Base-by-base conservation (phyloP, 2,329 filamentous ascomycete genomes). In the Corinectria fuckeliana region DNA sequence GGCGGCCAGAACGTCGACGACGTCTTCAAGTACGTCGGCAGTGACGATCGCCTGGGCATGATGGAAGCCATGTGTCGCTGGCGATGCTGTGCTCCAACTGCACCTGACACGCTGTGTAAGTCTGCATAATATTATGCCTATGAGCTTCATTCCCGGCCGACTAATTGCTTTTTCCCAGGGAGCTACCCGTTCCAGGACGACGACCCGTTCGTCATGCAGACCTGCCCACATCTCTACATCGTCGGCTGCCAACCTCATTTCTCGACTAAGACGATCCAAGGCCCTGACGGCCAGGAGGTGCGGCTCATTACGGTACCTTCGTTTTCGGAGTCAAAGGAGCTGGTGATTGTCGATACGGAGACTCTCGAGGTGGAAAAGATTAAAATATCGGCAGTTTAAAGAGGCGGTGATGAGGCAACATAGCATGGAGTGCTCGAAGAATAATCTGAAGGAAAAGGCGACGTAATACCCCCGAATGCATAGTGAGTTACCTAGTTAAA, bases 51-150 rank as follows among this genome's bases (percentile, higher is more conserved):
- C 18, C 72, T 98, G 23, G 89, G 89, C 45, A 91, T 97, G 85
- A 95, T 98, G 91, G 95, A 98, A 76, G 89, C 89, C 57, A 95
- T 96, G 87, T 88, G 96, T 66, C 85, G 93, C 59, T 99, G 95
- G 95, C 85, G 95, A 62, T 91, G 92, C 72, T 88, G 88, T 65
- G 95, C 95, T 5, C 95, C 95, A 1, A 99, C 95, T 0, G 95
- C 95, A 1, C 95, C 96, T 0, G 96, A 99, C 76, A 99, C 96
- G 0, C 74, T 99, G 41, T 97, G 93, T 94, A 82, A 82, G 91
- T 81, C 21, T 6, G 4, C 25, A 2, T 32, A 23, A 6, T 7
- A 10, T 8, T n/a, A 10, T 11, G 7, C 13, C 9, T n/a, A 10
- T 11, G 7, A 7, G 21, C 30, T 1, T 20, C 21, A 5, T 18